These are phyloP conservation scores for grape (Vitis vinifera) DNA, from an alignment of 164 flowering plant species.

Conservation along the genomic window DNA sequence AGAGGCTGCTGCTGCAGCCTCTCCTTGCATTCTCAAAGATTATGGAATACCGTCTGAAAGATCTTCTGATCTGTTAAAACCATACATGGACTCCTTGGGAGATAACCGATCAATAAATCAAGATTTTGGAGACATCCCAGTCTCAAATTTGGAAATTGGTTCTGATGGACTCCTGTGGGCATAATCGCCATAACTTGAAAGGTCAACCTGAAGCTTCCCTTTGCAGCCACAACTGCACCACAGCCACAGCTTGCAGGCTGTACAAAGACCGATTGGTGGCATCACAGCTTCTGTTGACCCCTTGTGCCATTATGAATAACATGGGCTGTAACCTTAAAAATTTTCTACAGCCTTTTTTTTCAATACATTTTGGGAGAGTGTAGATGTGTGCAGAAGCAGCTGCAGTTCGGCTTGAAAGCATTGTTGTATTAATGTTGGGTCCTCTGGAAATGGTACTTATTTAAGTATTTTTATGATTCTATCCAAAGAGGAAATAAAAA, in stretches of 20 bases:
- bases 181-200: conserved; percentile 19
- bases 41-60: conserved; percentile 89
- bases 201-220: not conserved
- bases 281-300: not conserved
- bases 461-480: no score
- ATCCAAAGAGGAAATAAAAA: not conserved
- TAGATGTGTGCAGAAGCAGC: not conserved
- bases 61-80: conserved; percentile 72
- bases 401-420: not conserved
- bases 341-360: not conserved
- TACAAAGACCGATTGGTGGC: no score
- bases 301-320: not conserved
- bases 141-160: conserved; percentile 71
- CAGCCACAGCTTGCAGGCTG: no score
- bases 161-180: conserved; percentile 90
- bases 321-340: not conserved
- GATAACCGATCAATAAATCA: conserved; percentile 36
- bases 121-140: conserved; percentile 63
- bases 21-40: conserved; percentile 65
- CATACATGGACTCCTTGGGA: conserved; percentile 55
- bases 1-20: conserved; percentile 65
- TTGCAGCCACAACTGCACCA: not conserved
- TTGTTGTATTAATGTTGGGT: not conserved
- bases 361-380: not conserved
- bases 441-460: not conserved